Evolutionary conservation across 1,284 basidiomycete genomes (phyloP).

Genomic region (Afroboletus lepidellus): DNA sequence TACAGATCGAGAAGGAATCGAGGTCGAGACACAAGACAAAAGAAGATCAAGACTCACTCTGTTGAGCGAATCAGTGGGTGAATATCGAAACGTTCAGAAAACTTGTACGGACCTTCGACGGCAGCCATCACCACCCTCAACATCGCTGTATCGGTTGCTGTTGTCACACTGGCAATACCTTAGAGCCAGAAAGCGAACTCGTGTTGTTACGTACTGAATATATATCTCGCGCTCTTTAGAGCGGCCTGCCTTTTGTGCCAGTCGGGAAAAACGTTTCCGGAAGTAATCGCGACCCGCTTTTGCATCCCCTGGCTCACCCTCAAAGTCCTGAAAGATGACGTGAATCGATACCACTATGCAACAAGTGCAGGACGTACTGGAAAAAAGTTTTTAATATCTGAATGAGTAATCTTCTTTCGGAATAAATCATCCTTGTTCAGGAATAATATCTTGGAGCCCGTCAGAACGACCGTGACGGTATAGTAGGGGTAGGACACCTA

Average conservation of each 20-base stretch:
- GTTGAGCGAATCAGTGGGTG: constrained; percentile 18
- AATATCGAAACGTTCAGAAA: constrained; percentile 6
- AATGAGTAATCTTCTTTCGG: constrained; percentile 75
- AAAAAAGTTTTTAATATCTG: constrained; percentile 84
- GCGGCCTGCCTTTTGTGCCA: constrained; percentile 79
- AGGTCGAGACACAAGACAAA: constrained; percentile 19
- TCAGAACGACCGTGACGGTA: constrained; percentile 8
- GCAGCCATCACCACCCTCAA: constrained; percentile 92
- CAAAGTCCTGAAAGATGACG: constrained; percentile 59
- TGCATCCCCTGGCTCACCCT: constrained; percentile 68
- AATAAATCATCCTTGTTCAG: constrained; percentile 92
- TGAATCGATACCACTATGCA: background rate
- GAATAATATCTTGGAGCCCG: constrained; percentile 76
- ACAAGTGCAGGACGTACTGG: constrained; percentile 50
- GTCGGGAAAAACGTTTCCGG: constrained; percentile 77
- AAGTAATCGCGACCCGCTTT: constrained; percentile 87
- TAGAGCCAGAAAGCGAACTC: background rate
- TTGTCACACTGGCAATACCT: constrained; percentile 66
- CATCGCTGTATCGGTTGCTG: constrained; percentile 91
- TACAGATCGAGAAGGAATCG: constrained; percentile 29
- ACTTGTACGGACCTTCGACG: constrained; percentile 71
- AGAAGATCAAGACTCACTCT: constrained; percentile 68
- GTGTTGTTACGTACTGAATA: constrained; percentile 64
- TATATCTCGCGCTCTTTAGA: constrained; percentile 90
- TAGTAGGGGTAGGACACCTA: constrained; percentile 30